phyloP scores from a whole-genome alignment of 352 stramenopile species.

The Phytopythium kandeliae region DNA sequence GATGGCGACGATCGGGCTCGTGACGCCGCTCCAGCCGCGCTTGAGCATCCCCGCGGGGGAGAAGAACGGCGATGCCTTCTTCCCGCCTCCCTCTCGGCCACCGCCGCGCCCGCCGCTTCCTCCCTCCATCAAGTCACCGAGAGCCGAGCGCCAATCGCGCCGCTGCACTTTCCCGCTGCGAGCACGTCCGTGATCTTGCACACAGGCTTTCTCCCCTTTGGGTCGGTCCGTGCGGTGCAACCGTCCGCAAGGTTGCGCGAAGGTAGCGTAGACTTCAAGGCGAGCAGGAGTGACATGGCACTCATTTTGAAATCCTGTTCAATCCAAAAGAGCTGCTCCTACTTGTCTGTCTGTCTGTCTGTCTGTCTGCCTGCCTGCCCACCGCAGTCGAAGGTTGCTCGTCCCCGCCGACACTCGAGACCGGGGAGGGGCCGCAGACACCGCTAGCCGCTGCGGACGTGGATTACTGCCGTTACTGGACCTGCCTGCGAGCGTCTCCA shows the following conservation, averaged over 20 bases:
- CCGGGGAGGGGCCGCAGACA: too few relatives aligned
- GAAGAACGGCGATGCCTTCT: conserved; percentile 38
- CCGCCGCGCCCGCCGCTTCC: background rate
- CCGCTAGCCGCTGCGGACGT: too few relatives aligned
- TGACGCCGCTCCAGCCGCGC: conserved; percentile 59
- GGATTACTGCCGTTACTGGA: too few relatives aligned
- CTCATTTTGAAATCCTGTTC: background rate
- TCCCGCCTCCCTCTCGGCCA: conserved; percentile 15
- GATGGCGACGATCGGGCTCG: conserved; percentile 49
- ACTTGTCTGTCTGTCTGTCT: too few relatives aligned
- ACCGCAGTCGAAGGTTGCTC: too few relatives aligned
- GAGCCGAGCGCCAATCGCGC: conserved; percentile 12
- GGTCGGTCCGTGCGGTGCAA: conserved; percentile 6
- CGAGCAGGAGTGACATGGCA: conserved; percentile 1
- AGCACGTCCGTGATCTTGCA: background rate
- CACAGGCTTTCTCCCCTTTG: background rate
- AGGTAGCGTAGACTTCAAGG: conserved; percentile 14
- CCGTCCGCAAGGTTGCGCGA: conserved; percentile 4
- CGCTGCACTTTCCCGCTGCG: conserved; percentile 7
- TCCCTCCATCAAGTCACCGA: conserved; percentile 9
- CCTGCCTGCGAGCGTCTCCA: too few relatives aligned
- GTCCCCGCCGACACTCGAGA: too few relatives aligned
- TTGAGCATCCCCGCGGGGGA: conserved; percentile 56
- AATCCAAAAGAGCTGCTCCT: background rate
- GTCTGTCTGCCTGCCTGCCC: too few relatives aligned